phyloP scores from a whole-genome alignment of 306 rosid genomes.

The Prunus padus region DNA sequence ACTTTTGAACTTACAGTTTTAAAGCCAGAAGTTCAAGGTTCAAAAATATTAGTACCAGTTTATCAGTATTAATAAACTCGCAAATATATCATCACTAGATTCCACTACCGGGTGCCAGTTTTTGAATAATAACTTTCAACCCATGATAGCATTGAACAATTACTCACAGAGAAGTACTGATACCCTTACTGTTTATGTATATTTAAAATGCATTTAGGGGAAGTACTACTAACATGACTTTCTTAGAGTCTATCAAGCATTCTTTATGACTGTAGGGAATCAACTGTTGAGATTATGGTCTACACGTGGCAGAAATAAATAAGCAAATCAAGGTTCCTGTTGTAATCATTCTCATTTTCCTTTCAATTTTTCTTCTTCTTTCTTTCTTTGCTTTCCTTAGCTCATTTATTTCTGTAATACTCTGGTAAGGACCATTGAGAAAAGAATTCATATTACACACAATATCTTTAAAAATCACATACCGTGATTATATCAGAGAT shows the following conservation, averaged over 20 bases:
- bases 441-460: not conserved
- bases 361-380: too few relatives aligned
- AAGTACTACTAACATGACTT: not conserved
- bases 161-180: not conserved
- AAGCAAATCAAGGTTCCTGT: not conserved
- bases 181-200: not conserved
- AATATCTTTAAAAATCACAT: constrained; percentile 22
- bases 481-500: constrained; percentile 99
- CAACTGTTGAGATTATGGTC: not conserved
- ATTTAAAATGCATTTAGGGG: not conserved
- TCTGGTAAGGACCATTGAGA: not conserved
- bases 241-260: not conserved
- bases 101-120: not conserved
- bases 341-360: not conserved
- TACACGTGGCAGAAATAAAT: not conserved
- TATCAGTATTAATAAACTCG: not conserved
- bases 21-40: not conserved
- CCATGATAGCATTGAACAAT: too few relatives aligned
- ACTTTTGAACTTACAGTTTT: not conserved
- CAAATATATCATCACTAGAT: not conserved
- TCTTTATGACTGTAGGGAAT: not conserved
- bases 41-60: not conserved
- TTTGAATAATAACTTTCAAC: too few relatives aligned
- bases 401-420: not conserved
- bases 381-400: not conserved